phyloP scores from a whole-genome alignment of 306 rosid genomes.

The Dalbergia oliveri region DNA sequence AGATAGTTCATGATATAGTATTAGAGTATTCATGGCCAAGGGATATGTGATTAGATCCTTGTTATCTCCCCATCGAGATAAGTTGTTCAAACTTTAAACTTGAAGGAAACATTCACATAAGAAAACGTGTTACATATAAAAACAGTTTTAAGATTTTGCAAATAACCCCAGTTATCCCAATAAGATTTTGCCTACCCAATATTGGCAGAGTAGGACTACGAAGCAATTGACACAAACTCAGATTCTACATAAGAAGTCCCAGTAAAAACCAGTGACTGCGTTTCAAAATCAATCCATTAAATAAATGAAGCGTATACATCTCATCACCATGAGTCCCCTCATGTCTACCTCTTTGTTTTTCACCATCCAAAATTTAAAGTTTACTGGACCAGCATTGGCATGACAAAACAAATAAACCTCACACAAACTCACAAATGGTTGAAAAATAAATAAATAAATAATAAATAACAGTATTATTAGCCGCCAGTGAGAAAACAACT shows the following conservation, averaged over 20 bases:
- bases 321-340: slow-evolving; percentile 7
- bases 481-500: neutral
- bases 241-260: neutral
- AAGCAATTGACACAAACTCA: neutral
- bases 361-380: slow-evolving; percentile 33
- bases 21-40: no score
- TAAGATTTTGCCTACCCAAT: neutral
- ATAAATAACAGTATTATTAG: neutral
- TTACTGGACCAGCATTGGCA: neutral
- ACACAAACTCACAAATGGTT: slow-evolving; percentile 16
- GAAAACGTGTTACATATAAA: no score
- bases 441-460: neutral
- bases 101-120: no score
- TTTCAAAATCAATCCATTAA: slow-evolving; percentile 27
- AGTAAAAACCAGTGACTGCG: slow-evolving; percentile 2
- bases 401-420: slow-evolving; percentile 15
- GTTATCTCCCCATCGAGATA: no score
- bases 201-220: neutral
- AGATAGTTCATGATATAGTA: no score
- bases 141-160: no score
- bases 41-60: no score
- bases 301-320: slow-evolving; percentile 44
- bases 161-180: no score
- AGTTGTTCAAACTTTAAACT: no score
- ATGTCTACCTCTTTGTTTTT: neutral